Percentiles rank a stretch among this genome's conserved stretches.
Evolutionary conservation across 1,284 basidiomycete species (phyloP).

Genomic region (Microbotryum silenes-acaulis): DNA sequence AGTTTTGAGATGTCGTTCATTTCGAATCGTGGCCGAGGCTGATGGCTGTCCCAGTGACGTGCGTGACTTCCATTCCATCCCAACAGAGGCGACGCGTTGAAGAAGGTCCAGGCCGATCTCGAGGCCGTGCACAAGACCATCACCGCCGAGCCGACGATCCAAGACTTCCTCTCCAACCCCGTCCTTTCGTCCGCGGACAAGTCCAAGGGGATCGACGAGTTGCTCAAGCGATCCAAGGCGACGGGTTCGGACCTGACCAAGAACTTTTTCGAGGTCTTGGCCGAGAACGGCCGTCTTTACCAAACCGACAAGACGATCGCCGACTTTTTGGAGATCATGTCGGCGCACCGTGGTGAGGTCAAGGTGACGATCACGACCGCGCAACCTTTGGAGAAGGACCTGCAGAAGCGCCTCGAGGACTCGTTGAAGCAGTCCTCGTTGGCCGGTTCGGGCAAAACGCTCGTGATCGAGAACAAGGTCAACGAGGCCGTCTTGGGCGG

Average conservation of each 20-base stretch:
- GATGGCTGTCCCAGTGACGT: background rate
- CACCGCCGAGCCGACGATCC: slow-evolving; percentile 31
- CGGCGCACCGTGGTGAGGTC: slow-evolving; percentile 83
- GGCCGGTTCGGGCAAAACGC: slow-evolving; percentile 70
- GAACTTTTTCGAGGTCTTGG: slow-evolving; percentile 85
- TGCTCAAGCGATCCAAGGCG: slow-evolving; percentile 48
- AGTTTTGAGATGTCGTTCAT: background rate
- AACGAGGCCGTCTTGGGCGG: slow-evolving; percentile 82
- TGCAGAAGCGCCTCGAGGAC: slow-evolving; percentile 66
- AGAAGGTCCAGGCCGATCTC: slow-evolving; percentile 76
- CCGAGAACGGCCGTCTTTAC: slow-evolving; percentile 84
- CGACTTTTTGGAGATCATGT: slow-evolving; percentile 82
- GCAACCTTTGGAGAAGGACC: slow-evolving; percentile 61
- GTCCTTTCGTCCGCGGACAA: slow-evolving; percentile 77
- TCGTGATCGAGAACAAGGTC: slow-evolving; percentile 85
- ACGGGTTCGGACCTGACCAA: slow-evolving; percentile 67
- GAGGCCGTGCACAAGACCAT: slow-evolving; percentile 41
- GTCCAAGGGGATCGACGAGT: slow-evolving; percentile 55
- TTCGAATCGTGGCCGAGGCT: background rate
- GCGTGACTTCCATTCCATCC: no score
- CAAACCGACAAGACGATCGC: slow-evolving; percentile 81
- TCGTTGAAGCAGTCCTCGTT: slow-evolving; percentile 74
- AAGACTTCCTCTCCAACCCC: slow-evolving; percentile 36
- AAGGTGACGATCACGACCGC: slow-evolving; percentile 85
- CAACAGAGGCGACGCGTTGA: slow-evolving; percentile 53